phyloP scores from a whole-genome alignment of 805 yeast species.

The Candida glaebosa region DNA sequence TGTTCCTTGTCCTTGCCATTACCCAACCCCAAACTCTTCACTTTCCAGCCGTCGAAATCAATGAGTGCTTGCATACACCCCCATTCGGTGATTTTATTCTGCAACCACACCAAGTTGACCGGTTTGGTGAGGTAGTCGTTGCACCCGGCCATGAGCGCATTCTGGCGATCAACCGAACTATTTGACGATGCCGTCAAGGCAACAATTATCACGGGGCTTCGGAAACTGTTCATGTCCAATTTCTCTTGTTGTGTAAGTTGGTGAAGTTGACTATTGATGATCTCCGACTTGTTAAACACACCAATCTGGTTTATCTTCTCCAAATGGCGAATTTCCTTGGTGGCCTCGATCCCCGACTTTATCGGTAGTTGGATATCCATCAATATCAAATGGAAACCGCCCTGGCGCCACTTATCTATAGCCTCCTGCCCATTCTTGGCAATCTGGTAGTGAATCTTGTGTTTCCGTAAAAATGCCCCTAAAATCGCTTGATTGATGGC shows the following conservation, averaged over 20 bases:
- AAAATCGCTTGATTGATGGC: constrained; percentile 89
- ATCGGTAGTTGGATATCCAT: constrained; percentile 98
- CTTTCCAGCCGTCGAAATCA: constrained; percentile 89
- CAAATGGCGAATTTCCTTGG: constrained; percentile 82
- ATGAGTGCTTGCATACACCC: constrained; percentile 98
- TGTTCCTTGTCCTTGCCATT: neutral
- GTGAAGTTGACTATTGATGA: constrained; percentile 9
- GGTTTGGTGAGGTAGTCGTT: constrained; percentile 96
- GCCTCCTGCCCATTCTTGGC: constrained; percentile 97
- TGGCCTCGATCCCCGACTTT: constrained; percentile 92
- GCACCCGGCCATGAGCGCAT: constrained; percentile 95
- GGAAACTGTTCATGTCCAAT: constrained; percentile 60
- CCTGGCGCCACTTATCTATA: constrained; percentile 87
- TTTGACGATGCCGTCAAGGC: constrained; percentile 90
- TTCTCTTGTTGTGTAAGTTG: constrained; percentile 45
- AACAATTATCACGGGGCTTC: constrained; percentile 95
- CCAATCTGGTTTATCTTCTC: constrained; percentile 83
- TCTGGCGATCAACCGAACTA: constrained; percentile 76
- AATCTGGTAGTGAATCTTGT: constrained; percentile 76
- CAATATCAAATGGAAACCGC: constrained; percentile 89
- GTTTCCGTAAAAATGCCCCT: constrained; percentile 82
- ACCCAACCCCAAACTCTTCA: constrained; percentile 13
- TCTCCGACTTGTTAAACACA: constrained; percentile 45
- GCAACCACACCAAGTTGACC: constrained; percentile 89
- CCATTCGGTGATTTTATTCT: constrained; percentile 94